Evolutionary conservation across 2,329 filamentous ascomycete genomes (phyloP).

Genomic region (Fusarium incarnatum): DNA sequence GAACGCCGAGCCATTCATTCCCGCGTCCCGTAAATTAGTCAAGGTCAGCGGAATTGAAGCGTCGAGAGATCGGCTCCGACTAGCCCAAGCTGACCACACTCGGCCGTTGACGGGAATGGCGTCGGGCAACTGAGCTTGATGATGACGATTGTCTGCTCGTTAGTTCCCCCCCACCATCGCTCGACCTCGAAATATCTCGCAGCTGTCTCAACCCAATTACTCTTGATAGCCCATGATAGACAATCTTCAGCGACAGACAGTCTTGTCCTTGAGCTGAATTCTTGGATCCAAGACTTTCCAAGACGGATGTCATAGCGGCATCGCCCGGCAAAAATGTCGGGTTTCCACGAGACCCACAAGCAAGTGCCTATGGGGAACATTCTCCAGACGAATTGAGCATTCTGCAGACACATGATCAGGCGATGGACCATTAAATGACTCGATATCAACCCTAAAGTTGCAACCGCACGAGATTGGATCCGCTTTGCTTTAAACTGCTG

Average conservation of each 20-base stretch:
- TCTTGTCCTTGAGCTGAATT: neutral
- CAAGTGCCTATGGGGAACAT: neutral
- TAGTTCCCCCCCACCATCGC: neutral
- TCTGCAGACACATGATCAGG: constrained; percentile 1
- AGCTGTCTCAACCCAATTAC: accelerated
- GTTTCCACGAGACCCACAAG: neutral
- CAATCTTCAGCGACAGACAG: neutral
- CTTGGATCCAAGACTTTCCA: neutral
- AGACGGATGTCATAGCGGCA: neutral
- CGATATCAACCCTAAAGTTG: neutral
- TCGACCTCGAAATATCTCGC: neutral
- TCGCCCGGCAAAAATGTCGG: neutral
- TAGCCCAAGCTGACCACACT: neutral
- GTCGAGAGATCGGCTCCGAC: neutral
- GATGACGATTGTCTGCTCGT: neutral
- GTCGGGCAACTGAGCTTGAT: neutral
- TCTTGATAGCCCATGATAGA: no score
- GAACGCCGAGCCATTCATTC: neutral
- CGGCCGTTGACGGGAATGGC: neutral
- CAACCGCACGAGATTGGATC: neutral
- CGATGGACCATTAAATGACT: constrained; percentile 7
- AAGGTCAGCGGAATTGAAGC: neutral
- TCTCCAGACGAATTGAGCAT: neutral
- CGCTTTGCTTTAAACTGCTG: constrained; percentile 29
- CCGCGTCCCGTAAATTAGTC: neutral